Conservation (phyloP, 2,329 filamentous ascomycete genomes). For the Botrytis tulipae region DNA sequence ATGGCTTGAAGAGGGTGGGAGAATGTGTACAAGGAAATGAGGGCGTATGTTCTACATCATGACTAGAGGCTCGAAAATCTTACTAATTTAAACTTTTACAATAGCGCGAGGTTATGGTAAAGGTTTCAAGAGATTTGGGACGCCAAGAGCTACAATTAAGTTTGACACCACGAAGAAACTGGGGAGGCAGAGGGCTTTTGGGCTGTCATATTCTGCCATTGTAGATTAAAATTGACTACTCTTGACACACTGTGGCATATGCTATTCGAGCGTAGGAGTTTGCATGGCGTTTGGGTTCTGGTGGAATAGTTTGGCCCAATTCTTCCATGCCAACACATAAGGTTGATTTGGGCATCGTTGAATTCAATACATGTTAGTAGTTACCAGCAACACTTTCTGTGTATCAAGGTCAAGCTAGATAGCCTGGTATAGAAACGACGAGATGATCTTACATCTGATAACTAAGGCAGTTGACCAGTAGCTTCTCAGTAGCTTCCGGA, state of each 20-base stretch:
- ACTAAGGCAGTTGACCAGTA: not conserved
- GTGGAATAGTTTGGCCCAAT: not conserved
- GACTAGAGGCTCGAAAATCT: not conserved
- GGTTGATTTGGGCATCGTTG: not conserved
- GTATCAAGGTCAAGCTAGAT: not conserved
- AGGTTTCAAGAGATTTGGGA: slow-evolving; percentile 50
- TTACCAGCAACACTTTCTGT: not conserved
- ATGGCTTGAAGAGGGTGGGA: slow-evolving; percentile 80
- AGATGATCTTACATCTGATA: not conserved
- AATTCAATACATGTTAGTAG: not conserved
- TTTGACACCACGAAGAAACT: slow-evolving; percentile 73
- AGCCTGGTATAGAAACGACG: not conserved
- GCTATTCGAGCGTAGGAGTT: slow-evolving; percentile 24
- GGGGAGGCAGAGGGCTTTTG: slow-evolving; percentile 86
- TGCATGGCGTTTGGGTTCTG: slow-evolving; percentile 26
- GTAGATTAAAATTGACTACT: slow-evolving; percentile 44
- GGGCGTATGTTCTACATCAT: slow-evolving; percentile 56
- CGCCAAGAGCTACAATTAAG: slow-evolving; percentile 64
- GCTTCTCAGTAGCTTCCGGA: not conserved
- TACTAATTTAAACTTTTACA: slow-evolving; percentile 8
- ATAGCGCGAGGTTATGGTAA: slow-evolving; percentile 70
- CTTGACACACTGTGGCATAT: not conserved
- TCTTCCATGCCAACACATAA: not conserved
- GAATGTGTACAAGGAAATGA: slow-evolving; percentile 88
- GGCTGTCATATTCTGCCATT: slow-evolving; percentile 87